phyloP scores from a whole-genome alignment of 306 rosid species.

The Cucumis cinereus region DNA sequence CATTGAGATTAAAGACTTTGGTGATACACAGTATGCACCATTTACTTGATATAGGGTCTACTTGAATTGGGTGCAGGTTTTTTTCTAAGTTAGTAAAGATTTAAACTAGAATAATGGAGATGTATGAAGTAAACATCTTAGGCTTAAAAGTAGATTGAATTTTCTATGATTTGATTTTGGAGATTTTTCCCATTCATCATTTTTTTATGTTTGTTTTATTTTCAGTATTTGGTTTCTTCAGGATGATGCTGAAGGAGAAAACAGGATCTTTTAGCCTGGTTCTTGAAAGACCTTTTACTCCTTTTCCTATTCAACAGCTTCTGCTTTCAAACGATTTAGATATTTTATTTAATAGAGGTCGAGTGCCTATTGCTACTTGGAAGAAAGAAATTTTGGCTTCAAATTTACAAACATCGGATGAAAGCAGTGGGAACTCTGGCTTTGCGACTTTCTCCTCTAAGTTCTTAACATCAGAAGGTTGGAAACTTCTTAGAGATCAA shows the following conservation, averaged over 20 bases:
- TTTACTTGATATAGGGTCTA: background rate
- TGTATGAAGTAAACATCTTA: background rate
- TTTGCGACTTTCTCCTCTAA: slow-evolving; percentile 60
- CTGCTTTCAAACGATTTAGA: slow-evolving; percentile 47
- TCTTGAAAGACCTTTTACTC: slow-evolving; percentile 42
- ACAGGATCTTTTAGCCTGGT: slow-evolving; percentile 36
- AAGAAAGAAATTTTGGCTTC: slow-evolving; percentile 50
- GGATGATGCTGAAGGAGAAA: slow-evolving; percentile 53
- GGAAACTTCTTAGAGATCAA: slow-evolving; percentile 36
- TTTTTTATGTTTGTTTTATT: slow-evolving; percentile 43
- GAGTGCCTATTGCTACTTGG: slow-evolving; percentile 77
- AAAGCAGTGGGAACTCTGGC: slow-evolving; percentile 50
- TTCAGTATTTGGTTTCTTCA: slow-evolving; percentile 54
- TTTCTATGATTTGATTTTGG: slow-evolving; percentile 8
- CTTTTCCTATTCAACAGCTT: slow-evolving; percentile 41
- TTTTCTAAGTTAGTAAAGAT: background rate
- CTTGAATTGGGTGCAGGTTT: background rate
- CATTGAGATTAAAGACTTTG: slow-evolving; percentile 40
- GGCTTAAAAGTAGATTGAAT: background rate
- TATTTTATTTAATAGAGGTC: slow-evolving; percentile 60
- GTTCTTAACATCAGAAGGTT: slow-evolving; percentile 51
- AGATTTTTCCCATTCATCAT: slow-evolving; percentile 35
- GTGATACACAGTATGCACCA: slow-evolving; percentile 42
- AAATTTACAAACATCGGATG: slow-evolving; percentile 42
- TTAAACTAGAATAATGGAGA: background rate